Base-by-base conservation (phyloP, 139 green algal species). In the Pseudopediastrum boryanum region DNA sequence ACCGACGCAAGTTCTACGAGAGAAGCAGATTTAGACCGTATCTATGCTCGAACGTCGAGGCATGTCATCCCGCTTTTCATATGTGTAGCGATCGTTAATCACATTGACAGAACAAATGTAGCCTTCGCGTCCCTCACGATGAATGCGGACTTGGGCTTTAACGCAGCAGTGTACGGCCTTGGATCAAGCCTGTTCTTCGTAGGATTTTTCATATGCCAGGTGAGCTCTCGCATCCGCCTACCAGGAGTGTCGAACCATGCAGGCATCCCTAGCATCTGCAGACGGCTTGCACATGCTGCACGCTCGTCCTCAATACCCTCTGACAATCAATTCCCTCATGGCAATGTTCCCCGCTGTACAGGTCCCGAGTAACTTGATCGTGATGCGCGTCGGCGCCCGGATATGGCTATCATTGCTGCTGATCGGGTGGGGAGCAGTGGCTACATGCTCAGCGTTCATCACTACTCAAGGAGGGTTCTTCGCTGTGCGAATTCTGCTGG, bases 401-500 rank as follows among this genome's bases (percentile, higher is more conserved):
- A 25, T 70, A 2, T 94, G 88, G 88, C 88, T 94, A 31, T 48
- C 69, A 7, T 33, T 81, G 29, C 85, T 91, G 21, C 65, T 92
- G 1, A 35, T 89, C 3, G 70, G 73, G 5, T 94, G 90, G 90
- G 90, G 90, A 23, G 12, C 84, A 12, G 87, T 90, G 1, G 90
- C 87, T 4, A 77, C 71, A 19, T 51, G 48, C 29, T 91, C 92
- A 64, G 66, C 86, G 9, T 36, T 65, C 4, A 78, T 89, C 52
- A 70, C 74, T 12, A 64, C 42, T 42, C 38, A 50, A 3, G 29
- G 54, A n/a, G 38, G 51, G 7, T 94, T 94, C 48, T 86, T 89
- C n/a, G 50, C 83, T 0, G 66, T 94, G 44, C 82, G 91, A 27
- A 51, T 95, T 33, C 71, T 90, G 51, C 82, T 95, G 62, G 91